Evolutionary conservation across 768 basidiomycete genomes (phyloP).

Genomic region (Lenzites betulinus): DNA sequence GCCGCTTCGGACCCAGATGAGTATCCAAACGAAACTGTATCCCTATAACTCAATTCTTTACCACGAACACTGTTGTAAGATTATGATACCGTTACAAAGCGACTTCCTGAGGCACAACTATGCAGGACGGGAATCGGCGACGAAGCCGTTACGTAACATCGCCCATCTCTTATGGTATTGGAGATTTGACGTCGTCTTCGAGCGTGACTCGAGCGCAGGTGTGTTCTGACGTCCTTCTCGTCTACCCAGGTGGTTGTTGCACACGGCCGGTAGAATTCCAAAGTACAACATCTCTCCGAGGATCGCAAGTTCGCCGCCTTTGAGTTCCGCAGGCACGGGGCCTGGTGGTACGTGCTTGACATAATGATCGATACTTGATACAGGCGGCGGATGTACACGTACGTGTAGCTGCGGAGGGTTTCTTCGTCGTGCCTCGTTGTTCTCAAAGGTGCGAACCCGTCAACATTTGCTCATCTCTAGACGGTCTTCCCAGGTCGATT

Average conservation of each 20-base stretch:
- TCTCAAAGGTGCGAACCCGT: background rate
- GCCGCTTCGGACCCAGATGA: background rate
- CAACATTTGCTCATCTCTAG: background rate
- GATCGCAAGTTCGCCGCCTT: background rate
- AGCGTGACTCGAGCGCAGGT: background rate
- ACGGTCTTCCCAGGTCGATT: background rate
- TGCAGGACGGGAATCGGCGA: too few species aligned
- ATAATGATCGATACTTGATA: too few species aligned
- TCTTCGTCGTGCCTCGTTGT: background rate
- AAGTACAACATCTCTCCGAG: background rate
- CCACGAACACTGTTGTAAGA: conserved; percentile 9
- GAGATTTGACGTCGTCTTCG: too few species aligned
- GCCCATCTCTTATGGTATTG: background rate
- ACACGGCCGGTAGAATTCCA: background rate
- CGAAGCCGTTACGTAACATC: background rate
- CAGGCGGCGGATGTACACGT: too few species aligned
- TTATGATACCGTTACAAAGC: background rate
- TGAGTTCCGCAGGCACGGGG: too few species aligned
- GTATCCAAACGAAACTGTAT: conserved; percentile 1
- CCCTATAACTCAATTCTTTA: background rate
- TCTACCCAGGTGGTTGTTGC: background rate
- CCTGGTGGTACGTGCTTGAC: too few species aligned
- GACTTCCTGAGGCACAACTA: background rate
- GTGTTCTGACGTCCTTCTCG: background rate
- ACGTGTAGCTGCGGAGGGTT: too few species aligned